Conservation (phyloP, 345 rosid genomes). For the Pseudoturritis turrita region DNA sequence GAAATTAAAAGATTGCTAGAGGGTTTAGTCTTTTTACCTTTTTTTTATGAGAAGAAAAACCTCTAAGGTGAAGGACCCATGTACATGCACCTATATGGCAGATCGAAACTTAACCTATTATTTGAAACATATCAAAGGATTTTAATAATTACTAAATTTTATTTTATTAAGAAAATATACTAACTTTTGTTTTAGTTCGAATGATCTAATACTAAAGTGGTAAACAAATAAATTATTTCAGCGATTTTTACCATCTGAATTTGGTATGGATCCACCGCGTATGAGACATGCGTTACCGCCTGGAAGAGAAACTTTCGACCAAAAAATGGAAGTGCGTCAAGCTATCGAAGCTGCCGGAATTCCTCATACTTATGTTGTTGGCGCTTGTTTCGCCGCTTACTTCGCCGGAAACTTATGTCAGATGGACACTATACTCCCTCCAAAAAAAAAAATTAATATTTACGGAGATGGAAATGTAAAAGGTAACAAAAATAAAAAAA, state of each 20-base stretch:
- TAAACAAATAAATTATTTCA: constrained; percentile 5
- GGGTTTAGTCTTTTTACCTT: not conserved
- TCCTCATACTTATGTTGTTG: constrained; percentile 66
- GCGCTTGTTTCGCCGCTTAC: constrained; percentile 79
- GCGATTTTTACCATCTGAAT: constrained; percentile 89
- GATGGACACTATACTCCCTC: constrained; percentile 58
- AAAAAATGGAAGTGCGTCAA: constrained; percentile 72
- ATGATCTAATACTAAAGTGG: no score
- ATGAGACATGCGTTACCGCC: constrained; percentile 81
- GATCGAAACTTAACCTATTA: no score
- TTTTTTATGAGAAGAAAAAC: no score
- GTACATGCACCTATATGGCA: not conserved
- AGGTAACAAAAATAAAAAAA: constrained; percentile 39
- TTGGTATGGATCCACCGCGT: constrained; percentile 76
- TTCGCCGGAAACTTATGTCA: constrained; percentile 71
- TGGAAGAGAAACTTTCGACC: constrained; percentile 69
- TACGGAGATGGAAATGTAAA: constrained; percentile 76
- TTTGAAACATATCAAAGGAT: no score
- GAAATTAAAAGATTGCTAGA: not conserved
- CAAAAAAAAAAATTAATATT: constrained; percentile 40
- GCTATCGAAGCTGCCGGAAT: constrained; percentile 76
- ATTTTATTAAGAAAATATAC: no score
- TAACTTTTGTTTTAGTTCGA: no score
- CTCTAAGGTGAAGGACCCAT: not conserved
- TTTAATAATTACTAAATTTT: no score